These are phyloP conservation scores for Cystobasidium slooffiae DNA, from an alignment of 1,284 basidiomycete genomes.

Conservation along the genomic window DNA sequence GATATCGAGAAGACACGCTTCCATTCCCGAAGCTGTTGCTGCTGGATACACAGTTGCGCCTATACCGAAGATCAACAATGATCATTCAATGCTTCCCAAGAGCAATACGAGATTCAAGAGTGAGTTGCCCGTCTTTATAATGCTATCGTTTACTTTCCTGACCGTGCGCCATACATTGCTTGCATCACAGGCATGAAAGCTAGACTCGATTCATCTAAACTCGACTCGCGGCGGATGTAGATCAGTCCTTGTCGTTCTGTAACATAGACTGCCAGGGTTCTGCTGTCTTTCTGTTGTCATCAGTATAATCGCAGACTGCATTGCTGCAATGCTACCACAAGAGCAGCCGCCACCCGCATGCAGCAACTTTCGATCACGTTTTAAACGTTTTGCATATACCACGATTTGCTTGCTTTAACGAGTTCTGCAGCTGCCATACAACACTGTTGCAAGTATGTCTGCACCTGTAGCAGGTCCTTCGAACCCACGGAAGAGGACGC, in stretches of 20 bases:
- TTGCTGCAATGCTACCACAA: no score
- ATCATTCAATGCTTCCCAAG: constrained; percentile 1
- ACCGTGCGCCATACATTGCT: background rate
- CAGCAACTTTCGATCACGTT: constrained; percentile 7
- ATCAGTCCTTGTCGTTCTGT: background rate
- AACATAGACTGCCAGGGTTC: background rate
- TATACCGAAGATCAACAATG: constrained; percentile 1
- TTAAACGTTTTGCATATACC: background rate
- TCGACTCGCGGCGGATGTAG: constrained; percentile 35
- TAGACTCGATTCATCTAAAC: constrained; percentile 17
- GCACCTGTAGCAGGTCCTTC: constrained; percentile 36
- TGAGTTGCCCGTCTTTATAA: background rate
- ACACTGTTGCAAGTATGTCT: constrained; percentile 11
- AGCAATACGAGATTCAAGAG: constrained; percentile 26
- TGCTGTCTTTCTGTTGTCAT: no score
- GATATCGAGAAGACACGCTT: constrained; percentile 36
- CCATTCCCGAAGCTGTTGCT: constrained; percentile 42
- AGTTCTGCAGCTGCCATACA: background rate
- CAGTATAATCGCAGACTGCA: no score
- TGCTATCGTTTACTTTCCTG: background rate
- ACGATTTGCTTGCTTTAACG: background rate
- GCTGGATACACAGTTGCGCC: constrained; percentile 40
- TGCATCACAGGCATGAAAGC: constrained; percentile 33
- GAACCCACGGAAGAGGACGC: constrained; percentile 27
- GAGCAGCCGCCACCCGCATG: background rate